Evolutionary conservation across 1,139 yeast species (phyloP).

Genomic region (Saccharomyces hybrid): DNA sequence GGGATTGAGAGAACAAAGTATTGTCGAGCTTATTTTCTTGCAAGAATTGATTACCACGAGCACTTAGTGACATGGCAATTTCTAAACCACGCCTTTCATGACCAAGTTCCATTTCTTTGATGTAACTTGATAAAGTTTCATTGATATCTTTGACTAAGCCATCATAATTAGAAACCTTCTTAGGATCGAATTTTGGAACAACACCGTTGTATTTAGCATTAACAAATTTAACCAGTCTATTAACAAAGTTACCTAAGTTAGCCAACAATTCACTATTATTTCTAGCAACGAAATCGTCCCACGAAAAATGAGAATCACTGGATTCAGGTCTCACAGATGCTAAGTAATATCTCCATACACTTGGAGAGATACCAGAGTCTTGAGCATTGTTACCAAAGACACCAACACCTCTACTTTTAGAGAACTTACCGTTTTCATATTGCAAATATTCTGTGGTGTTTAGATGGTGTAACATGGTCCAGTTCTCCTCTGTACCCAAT

Average conservation of each 20-base stretch:
- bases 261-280: slow-evolving; percentile 91
- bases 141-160: slow-evolving; percentile 53
- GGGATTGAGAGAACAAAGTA: slow-evolving; percentile 63
- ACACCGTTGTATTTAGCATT: slow-evolving; percentile 89
- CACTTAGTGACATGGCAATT: slow-evolving; percentile 80
- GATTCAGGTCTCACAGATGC: slow-evolving; percentile 91
- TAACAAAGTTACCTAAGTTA: slow-evolving; percentile 92
- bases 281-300: slow-evolving; percentile 91
- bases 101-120: slow-evolving; percentile 66
- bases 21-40: slow-evolving; percentile 95
- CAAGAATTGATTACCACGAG: slow-evolving; percentile 89
- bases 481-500: slow-evolving; percentile 76
- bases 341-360: slow-evolving; percentile 96
- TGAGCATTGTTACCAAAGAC: slow-evolving; percentile 97
- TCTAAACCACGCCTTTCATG: slow-evolving; percentile 86
- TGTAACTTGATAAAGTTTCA: slow-evolving; percentile 50
- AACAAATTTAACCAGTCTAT: slow-evolving; percentile 84
- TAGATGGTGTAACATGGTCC: slow-evolving; percentile 89
- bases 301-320: slow-evolving; percentile 91
- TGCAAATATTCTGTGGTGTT: slow-evolving; percentile 94
- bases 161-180: slow-evolving; percentile 42
- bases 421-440: slow-evolving; percentile 95
- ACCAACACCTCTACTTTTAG: slow-evolving; percentile 93
- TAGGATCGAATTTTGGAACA: slow-evolving; percentile 53
- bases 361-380: slow-evolving; percentile 81